These are phyloP conservation scores for Hanseniaspora lachancei DNA, from an alignment of 805 yeast genomes.

Conservation along the genomic window DNA sequence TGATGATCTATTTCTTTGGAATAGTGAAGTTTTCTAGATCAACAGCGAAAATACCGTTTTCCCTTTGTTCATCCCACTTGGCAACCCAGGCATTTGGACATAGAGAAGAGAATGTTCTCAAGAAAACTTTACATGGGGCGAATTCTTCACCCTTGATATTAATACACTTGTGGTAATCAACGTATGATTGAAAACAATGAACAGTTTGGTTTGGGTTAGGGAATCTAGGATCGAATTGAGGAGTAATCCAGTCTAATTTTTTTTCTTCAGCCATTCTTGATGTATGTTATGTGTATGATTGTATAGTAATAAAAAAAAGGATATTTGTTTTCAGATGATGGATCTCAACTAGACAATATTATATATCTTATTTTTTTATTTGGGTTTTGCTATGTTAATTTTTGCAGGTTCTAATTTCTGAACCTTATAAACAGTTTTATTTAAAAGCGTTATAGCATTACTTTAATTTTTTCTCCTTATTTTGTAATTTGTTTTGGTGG, in stretches of 20 bases:
- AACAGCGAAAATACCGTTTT: conserved; percentile 43
- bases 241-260: conserved; percentile 35
- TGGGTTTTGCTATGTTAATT: too few species aligned
- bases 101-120: conserved; percentile 74
- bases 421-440: too few species aligned
- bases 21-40: conserved; percentile 28
- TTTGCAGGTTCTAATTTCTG: too few species aligned
- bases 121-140: conserved; percentile 92
- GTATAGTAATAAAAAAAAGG: neutral
- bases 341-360: neutral
- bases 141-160: conserved; percentile 95
- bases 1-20: conserved; percentile 32
- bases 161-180: conserved; percentile 95
- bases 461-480: too few species aligned
- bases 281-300: neutral
- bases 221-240: conserved; percentile 83
- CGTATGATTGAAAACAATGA: conserved; percentile 96
- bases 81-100: conserved; percentile 79
- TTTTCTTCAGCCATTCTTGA: conserved; percentile 11
- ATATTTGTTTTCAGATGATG: neutral
- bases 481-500: neutral
- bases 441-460: too few species aligned
- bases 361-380: neutral
- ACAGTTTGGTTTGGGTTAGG: conserved; percentile 95
- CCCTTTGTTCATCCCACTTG: conserved; percentile 81